These are phyloP conservation scores for Candida boidinii DNA, from an alignment of 805 yeast species.

Conservation along the genomic window DNA sequence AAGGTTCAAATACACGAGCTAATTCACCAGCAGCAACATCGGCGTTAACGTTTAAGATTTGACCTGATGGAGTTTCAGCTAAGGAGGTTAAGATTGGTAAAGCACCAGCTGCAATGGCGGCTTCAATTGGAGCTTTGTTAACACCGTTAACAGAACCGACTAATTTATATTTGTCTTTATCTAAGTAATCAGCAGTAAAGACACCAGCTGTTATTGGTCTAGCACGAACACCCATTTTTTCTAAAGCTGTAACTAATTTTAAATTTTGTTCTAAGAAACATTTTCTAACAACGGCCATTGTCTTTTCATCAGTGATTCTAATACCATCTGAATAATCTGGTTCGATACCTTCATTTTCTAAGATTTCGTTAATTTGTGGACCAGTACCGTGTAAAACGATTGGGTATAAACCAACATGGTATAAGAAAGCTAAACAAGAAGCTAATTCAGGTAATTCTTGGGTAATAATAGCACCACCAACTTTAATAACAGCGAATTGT, in stretches of 20 bases:
- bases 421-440: conserved; percentile 88
- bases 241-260: conserved; percentile 90
- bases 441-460: conserved; percentile 91
- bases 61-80: conserved; percentile 96
- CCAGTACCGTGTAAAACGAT: conserved; percentile 98
- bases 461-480: conserved; percentile 98
- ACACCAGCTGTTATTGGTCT: conserved; percentile 98
- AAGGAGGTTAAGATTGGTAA: conserved; percentile 92
- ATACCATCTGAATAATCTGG: conserved; percentile 96
- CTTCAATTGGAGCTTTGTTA: conserved; percentile 84
- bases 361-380: conserved; percentile 91
- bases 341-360: conserved; percentile 90
- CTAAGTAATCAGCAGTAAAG: conserved; percentile 86
- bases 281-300: conserved; percentile 93
- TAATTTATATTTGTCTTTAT: conserved; percentile 80
- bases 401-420: conserved; percentile 96
- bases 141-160: conserved; percentile 88
- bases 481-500: conserved; percentile 97
- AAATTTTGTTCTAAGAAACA: conserved; percentile 95
- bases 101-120: conserved; percentile 93
- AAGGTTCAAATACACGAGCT: conserved; percentile 93
- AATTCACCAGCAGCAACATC: conserved; percentile 98
- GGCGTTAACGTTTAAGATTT: conserved; percentile 93
- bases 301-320: conserved; percentile 86
- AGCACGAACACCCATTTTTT: conserved; percentile 94